Conservation (phyloP, 2,329 filamentous ascomycete genomes). For the Stemphylium lycopersici region DNA sequence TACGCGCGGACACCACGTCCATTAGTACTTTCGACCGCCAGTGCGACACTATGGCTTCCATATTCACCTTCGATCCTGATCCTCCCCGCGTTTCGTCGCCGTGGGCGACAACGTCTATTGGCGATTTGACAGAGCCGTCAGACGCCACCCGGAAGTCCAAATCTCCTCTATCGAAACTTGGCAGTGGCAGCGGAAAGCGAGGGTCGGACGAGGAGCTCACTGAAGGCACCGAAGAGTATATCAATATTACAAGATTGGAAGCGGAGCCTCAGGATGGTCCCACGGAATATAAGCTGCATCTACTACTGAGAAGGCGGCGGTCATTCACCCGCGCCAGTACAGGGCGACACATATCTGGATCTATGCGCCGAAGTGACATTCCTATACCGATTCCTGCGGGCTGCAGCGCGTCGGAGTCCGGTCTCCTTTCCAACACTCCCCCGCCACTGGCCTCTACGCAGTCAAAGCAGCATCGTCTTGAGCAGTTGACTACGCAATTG, state of each 20-base stretch:
- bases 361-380: conserved; percentile 52
- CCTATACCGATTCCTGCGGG: conserved; percentile 35
- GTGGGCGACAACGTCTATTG: conserved; percentile 70
- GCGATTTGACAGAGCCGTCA: conserved; percentile 19
- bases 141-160: conserved; percentile 25
- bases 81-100: conserved; percentile 88
- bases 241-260: conserved; percentile 72
- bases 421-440: conserved; percentile 40
- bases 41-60: conserved; percentile 73
- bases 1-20: background rate
- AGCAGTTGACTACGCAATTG: conserved; percentile 92
- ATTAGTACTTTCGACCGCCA: background rate
- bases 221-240: conserved; percentile 33
- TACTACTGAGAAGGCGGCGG: conserved; percentile 79
- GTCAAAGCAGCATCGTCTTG: conserved; percentile 79
- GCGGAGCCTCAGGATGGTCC: conserved; percentile 93
- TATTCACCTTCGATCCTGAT: conserved; percentile 93
- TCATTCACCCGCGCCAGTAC: conserved; percentile 77
- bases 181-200: conserved; percentile 7
- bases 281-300: conserved; percentile 94
- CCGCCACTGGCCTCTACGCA: conserved; percentile 63
- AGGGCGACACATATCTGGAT: conserved; percentile 58
- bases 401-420: conserved; percentile 41
- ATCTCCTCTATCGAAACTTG: conserved; percentile 19
- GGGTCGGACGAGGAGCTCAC: conserved; percentile 3